Evolutionary conservation across 345 rosid genomes (phyloP), one percentile per base, ranked within the genome.

Genomic region (Salix suchowensis): DNA sequence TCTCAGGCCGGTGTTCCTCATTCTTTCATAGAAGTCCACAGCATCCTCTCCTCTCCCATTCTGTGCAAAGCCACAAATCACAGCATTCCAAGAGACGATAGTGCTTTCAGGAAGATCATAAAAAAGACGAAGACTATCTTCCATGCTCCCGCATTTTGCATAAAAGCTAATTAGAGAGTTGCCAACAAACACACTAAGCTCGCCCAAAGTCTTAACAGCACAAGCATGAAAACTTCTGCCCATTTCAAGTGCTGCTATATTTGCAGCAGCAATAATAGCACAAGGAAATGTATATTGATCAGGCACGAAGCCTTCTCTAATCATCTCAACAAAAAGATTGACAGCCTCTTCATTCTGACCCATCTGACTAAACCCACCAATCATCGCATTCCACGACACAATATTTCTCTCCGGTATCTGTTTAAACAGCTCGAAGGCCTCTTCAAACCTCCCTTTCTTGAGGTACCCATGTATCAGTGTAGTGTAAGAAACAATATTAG

Each of bases 121-220:
- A 42, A 94, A 94, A 75, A 89, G 87, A 71, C 78, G 58, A 36
- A 88, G 85, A 83, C 93, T 74, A 48, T 92, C 92, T 70, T 88
- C 91, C 93, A 89, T 85, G 85, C 84, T 87, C 19, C 97, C 98
- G 65, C 96, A 92, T 82, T 89, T 92, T 5, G 96, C 90, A 82
- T 94, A 92, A 61, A 89, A 89, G 74, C 93, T 94, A 44, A 94
- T 83, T 24, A 94, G 73, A 77, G 94, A 86, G 74, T 94, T 94
- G 79, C 79, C 84, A 70, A 84, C 86, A 74, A 82, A 92, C 73
- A 83, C 85, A 60, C 79, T 68, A 50, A 72, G 62, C 52, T 80
- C 75, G 24, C 88, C 89, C 66, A 88, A 80, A 73, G 61, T 80
- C 89, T 92, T 94, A 52, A 91, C 67, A 13, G 83, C 91, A 46